phyloP scores from a whole-genome alignment of 805 yeast genomes.

The Sugiyamaella lignohabitans region DNA sequence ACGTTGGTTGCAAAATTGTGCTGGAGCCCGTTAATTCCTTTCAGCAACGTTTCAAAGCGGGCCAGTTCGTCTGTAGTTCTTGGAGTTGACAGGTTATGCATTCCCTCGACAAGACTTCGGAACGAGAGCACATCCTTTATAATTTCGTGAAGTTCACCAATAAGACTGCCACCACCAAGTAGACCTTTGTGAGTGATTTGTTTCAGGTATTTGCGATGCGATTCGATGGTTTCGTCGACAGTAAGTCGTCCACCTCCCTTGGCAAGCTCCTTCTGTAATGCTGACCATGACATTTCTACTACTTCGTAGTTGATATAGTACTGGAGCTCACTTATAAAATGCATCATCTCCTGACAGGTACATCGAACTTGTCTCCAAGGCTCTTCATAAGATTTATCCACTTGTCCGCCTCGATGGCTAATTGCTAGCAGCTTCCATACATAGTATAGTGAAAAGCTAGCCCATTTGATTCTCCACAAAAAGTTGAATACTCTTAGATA shows the following conservation, averaged over 20 bases:
- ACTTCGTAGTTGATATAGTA: slow-evolving; percentile 33
- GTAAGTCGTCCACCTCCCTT: slow-evolving; percentile 22
- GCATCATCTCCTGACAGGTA: slow-evolving; percentile 28
- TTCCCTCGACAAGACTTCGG: slow-evolving; percentile 18
- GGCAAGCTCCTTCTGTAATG: slow-evolving; percentile 23
- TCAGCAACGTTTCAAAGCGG: slow-evolving; percentile 15
- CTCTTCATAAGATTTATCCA: slow-evolving; percentile 2
- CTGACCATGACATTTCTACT: slow-evolving; percentile 34
- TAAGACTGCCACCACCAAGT: slow-evolving; percentile 27
- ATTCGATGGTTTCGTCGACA: slow-evolving; percentile 31
- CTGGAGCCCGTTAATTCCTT: slow-evolving; percentile 17
- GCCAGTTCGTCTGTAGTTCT: slow-evolving; percentile 8
- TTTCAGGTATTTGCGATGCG: slow-evolving; percentile 30
- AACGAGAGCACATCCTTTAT: slow-evolving; percentile 27
- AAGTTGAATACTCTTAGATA: slow-evolving; percentile 80
- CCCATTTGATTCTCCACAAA: slow-evolving; percentile 69
- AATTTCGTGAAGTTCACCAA: slow-evolving; percentile 30
- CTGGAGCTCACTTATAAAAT: slow-evolving; percentile 32
- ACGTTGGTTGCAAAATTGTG: slow-evolving; percentile 21
- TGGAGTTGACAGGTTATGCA: slow-evolving; percentile 22
- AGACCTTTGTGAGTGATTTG: slow-evolving; percentile 29
- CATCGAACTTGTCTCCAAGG: slow-evolving; percentile 26
- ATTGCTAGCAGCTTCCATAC: slow-evolving; percentile 40
- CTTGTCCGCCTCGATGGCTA: slow-evolving; percentile 20
- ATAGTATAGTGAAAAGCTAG: slow-evolving; percentile 44